phyloP scores from a whole-genome alignment of 2,329 filamentous ascomycete genomes.

The Pezicula rhizophila region DNA sequence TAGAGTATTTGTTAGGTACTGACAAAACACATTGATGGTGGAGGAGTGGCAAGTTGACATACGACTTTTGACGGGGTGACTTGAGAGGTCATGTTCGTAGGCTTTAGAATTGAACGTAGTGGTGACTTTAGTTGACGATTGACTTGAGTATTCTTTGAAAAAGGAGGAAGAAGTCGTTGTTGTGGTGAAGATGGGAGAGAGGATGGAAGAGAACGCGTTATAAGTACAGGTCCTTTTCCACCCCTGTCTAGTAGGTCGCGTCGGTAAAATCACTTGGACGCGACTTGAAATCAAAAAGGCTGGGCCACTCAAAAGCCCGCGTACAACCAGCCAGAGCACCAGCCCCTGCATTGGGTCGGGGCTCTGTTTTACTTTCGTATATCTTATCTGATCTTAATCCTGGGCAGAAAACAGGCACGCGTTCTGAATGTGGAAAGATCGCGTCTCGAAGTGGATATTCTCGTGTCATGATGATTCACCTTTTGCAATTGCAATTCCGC shows the following conservation, averaged over 20 bases:
- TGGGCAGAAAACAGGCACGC: conserved; percentile 1
- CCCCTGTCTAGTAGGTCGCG: no score
- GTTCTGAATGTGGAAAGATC: background rate
- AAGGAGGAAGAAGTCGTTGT: conserved; percentile 8
- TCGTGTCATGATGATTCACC: conserved; percentile 12
- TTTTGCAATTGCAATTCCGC: conserved; percentile 2
- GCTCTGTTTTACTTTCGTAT: background rate
- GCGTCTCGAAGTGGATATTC: background rate
- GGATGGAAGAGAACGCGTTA: conserved; percentile 1
- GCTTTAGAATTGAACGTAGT: conserved; percentile 10
- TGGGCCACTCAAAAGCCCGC: background rate
- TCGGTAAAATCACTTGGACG: no score
- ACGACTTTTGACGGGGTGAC: conserved; percentile 71
- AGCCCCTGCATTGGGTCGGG: no score
- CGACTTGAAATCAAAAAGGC: background rate
- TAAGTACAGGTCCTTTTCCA: conserved; percentile 1
- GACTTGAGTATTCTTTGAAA: conserved; percentile 12
- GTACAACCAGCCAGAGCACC: no score
- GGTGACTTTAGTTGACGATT: conserved; percentile 4
- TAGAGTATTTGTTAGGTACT: conserved; percentile 24
- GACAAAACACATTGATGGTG: conserved; percentile 22
- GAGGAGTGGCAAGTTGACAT: conserved; percentile 34
- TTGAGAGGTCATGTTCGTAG: conserved; percentile 61
- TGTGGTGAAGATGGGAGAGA: conserved; percentile 1
- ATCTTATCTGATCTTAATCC: conserved; percentile 22